Conservation (phyloP, 148 eudicot species). For the Pharnaceum exiguum region DNA sequence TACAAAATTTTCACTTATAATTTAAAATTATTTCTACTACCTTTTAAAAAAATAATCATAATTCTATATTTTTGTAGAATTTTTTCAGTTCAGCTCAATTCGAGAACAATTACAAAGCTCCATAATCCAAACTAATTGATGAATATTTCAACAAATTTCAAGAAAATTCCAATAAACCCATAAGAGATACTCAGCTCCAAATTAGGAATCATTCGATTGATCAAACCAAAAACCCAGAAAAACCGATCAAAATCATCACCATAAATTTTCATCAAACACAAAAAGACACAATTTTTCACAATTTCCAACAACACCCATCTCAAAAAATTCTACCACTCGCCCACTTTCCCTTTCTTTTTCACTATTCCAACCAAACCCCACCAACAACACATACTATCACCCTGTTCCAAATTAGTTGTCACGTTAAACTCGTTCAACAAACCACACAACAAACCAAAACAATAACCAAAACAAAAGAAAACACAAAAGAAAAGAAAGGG, state of each 20-base stretch:
- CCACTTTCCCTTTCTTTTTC: too few species aligned
- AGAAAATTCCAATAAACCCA: not conserved
- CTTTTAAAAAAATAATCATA: too few species aligned
- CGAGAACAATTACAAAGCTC: not conserved
- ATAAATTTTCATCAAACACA: not conserved
- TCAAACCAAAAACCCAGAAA: not conserved
- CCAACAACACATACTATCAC: too few species aligned
- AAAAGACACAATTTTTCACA: conserved; percentile 13
- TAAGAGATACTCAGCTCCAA: not conserved
- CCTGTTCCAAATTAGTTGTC: too few species aligned
- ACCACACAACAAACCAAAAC: not conserved
- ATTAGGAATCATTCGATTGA: not conserved
- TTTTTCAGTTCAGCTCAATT: too few species aligned
- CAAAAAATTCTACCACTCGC: too few species aligned
- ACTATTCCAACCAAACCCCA: too few species aligned
- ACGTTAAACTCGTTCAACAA: too few species aligned
- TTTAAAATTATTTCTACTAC: too few species aligned
- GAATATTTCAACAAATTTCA: too few species aligned
- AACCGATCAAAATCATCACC: not conserved
- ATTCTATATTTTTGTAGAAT: too few species aligned
- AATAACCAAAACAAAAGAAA: not conserved
- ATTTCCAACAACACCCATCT: conserved; percentile 4
- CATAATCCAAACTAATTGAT: not conserved
- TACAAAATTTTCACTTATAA: too few species aligned
- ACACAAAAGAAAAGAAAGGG: not conserved